These are phyloP conservation scores for Coemansia sp. DNA, from an alignment of 192 early-diverging fungal genomes.

Conservation along the genomic window DNA sequence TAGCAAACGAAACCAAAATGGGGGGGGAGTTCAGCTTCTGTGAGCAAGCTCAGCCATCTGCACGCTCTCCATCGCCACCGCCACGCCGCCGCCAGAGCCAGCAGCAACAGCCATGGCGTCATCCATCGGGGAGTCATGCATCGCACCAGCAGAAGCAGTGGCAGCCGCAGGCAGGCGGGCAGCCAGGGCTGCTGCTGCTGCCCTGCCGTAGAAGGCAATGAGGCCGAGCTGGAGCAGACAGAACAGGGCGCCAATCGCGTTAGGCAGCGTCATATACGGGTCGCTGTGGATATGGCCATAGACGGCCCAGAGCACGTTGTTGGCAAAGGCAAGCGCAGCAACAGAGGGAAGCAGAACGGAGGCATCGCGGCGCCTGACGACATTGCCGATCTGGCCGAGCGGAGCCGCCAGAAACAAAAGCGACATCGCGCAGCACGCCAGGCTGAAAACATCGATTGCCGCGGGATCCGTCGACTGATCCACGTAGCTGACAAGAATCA, in stretches of 20 bases:
- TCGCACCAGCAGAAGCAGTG: neutral
- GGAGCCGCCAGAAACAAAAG: conserved; percentile 42
- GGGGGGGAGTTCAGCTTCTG: neutral
- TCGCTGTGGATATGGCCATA: conserved; percentile 37
- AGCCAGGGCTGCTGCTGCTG: neutral
- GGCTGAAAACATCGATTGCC: conserved; percentile 17
- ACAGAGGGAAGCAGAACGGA: conserved; percentile 47
- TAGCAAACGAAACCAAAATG: neutral
- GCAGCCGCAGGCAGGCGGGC: conserved; percentile 7
- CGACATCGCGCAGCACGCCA: conserved; percentile 36
- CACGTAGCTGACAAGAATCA: conserved; percentile 20
- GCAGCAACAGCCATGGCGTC: neutral
- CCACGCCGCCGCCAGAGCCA: neutral
- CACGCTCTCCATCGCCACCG: neutral
- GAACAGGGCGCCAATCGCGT: conserved; percentile 28
- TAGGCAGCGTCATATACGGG: conserved; percentile 44
- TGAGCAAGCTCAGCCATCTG: conserved; percentile 15
- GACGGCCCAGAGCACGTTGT: conserved; percentile 39
- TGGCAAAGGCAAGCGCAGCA: conserved; percentile 27
- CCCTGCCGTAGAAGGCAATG: conserved; percentile 41
- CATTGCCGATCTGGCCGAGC: conserved; percentile 35
- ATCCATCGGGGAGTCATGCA: neutral
- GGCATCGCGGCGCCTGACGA: conserved; percentile 22
- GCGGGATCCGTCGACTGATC: conserved; percentile 13
- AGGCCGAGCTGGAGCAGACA: conserved; percentile 41